Evolutionary conservation across 2,329 filamentous ascomycete genomes (phyloP), one percentile per base, ranked within the genome.

Genomic region (Cadophora gregata): DNA sequence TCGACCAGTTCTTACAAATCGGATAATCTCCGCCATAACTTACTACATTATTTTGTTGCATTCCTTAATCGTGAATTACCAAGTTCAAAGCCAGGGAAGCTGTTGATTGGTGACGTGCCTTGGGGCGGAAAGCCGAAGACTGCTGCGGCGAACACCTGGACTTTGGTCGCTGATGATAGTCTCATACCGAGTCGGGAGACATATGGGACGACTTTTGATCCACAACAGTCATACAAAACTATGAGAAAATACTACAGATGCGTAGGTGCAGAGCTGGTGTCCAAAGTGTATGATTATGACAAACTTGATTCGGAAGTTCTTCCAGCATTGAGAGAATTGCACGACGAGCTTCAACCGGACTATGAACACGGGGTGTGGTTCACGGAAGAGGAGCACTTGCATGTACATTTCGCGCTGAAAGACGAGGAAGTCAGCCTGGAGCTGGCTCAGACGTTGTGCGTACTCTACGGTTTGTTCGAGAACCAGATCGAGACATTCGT

Each of bases 401-500:
- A 66, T 29, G 64, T 63, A 10, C 60, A 66, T 55, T 51, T 66
- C 5, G 45, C 4, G 0, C 12, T 66, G 12, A 12, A 24, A 19
- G 53, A 59, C 25, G 36, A 36, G 16, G 42, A 50, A 14, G 36
- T 63, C 24, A 25, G 19, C 5, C 31, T 63, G 10, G 59, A 59
- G 19, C n/a, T 62, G 1, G 59, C 45, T 31, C 31, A 66, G 31
- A 66, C 33, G 19, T 24, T 66, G 9, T 53, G 51, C 27, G 53
- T 55, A 3, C 48, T 66, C 21, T 66, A 63, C n/a, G 64, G 64
- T 1, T 12, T 66, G 14, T 66, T 63, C 33, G 45, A 63, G 59
- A 45, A 31, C 25, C 51, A 63, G 42, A 66, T 66, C 12, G 64
- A 62, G 51, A 38, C 33, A 2, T 66, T 53, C 42, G 27, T 66